A percentile compares a stretch with the other conserved stretches of the same genome.
Evolutionary conservation across 257 asterid species (phyloP).

Genomic region (Verbascum thapsus): DNA sequence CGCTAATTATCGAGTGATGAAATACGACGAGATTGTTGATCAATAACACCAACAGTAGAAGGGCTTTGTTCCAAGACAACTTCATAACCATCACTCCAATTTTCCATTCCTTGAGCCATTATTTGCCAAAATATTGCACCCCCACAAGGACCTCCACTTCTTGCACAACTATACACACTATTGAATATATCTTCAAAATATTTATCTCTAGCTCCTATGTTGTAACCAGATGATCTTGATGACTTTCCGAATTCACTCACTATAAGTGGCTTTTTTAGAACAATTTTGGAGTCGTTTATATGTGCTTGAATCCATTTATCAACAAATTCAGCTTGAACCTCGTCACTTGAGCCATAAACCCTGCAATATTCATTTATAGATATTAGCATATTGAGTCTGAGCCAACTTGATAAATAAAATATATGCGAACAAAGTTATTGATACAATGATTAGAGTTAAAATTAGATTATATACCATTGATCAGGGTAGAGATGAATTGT

Average conservation of each 20-base stretch:
- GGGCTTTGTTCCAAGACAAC: constrained; percentile 33
- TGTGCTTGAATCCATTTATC: constrained; percentile 34
- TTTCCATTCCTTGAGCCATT: constrained; percentile 37
- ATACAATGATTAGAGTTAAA: neutral
- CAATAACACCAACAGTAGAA: constrained; percentile 38
- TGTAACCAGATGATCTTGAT: constrained; percentile 30
- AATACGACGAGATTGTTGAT: constrained; percentile 30
- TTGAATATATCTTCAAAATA: constrained; percentile 31
- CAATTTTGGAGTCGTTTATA: constrained; percentile 28
- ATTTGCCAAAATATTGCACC: constrained; percentile 38
- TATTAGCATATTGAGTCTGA: no score
- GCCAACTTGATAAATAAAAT: no score
- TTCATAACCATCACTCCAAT: constrained; percentile 35
- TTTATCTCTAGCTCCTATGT: constrained; percentile 9
- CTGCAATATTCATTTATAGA: no score
- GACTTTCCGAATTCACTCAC: constrained; percentile 58
- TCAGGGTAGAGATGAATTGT: constrained; percentile 51
- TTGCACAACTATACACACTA: constrained; percentile 28
- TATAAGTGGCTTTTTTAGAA: constrained; percentile 30
- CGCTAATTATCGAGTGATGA: constrained; percentile 19
- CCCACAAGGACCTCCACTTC: constrained; percentile 32
- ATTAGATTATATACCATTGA: constrained; percentile 36
- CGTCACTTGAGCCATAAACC: constrained; percentile 23
- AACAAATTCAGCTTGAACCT: constrained; percentile 30
- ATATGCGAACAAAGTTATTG: no score